Evolutionary conservation across 164 flowering plant genomes (phyloP).

Genomic region (Platanus orientalis): DNA sequence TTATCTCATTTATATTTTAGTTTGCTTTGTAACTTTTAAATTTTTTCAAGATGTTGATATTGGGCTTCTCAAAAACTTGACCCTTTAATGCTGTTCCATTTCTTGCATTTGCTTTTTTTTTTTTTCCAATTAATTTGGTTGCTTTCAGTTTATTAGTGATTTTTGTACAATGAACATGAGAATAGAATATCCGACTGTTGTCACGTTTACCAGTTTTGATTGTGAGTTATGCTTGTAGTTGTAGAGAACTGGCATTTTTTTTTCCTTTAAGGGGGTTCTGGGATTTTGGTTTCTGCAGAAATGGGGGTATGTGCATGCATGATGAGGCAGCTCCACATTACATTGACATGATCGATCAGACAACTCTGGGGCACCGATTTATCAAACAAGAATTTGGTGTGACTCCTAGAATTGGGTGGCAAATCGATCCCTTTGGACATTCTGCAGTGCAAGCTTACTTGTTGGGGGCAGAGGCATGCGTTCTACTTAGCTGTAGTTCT

Average conservation of each 20-base stretch:
- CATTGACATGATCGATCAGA: conserved; percentile 96
- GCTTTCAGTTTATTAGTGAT: background rate
- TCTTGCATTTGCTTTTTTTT: too few species aligned
- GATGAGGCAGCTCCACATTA: conserved; percentile 86
- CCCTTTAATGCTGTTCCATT: too few species aligned
- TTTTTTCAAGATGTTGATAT: too few species aligned
- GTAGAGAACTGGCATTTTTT: background rate
- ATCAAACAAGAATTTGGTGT: conserved; percentile 54
- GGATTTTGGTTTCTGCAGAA: conserved; percentile 32
- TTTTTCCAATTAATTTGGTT: background rate
- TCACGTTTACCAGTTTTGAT: background rate
- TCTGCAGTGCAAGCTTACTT: conserved; percentile 92
- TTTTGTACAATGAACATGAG: background rate
- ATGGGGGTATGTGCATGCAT: conserved; percentile 94
- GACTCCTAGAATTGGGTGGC: conserved; percentile 89
- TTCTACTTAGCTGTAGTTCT: background rate
- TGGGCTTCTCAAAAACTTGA: too few species aligned
- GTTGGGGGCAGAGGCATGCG: conserved; percentile 77
- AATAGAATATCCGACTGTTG: background rate
- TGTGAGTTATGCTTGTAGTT: background rate
- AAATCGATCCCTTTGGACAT: conserved; percentile 97
- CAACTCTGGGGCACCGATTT: conserved; percentile 77
- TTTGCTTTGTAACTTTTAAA: background rate
- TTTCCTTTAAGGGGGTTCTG: background rate
- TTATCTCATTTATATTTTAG: background rate